Conservation (phyloP, 129 eudicot genomes). For the Smallanthus sonchifolius region DNA sequence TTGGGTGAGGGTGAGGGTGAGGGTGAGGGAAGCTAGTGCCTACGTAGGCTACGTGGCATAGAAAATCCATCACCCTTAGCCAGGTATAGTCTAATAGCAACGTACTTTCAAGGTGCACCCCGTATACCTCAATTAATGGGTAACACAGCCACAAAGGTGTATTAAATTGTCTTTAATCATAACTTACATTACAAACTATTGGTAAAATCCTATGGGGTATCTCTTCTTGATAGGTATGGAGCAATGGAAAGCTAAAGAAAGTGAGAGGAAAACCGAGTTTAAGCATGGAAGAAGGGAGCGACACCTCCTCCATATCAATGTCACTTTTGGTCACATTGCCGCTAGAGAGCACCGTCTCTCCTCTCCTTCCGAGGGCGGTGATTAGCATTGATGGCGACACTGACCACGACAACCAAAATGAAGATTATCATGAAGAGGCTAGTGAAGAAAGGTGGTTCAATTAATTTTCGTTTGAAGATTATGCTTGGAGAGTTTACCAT, state of each 20-base stretch:
- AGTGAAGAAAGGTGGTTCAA: slow-evolving; percentile 28
- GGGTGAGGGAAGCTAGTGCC: no score
- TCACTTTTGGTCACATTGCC: slow-evolving; percentile 71
- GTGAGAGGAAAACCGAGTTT: slow-evolving; percentile 66
- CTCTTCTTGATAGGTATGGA: slow-evolving; percentile 56
- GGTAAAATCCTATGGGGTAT: no score
- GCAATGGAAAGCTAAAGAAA: slow-evolving; percentile 80
- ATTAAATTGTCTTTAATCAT: no score
- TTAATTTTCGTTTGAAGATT: slow-evolving; percentile 73
- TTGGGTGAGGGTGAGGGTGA: no score
- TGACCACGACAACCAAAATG: background rate
- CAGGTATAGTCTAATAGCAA: no score
- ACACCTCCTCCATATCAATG: slow-evolving; percentile 36
- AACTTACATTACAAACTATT: no score
- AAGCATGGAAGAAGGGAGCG: slow-evolving; percentile 7
- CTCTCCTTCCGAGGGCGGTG: slow-evolving; percentile 29
- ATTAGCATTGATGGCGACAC: slow-evolving; percentile 1
- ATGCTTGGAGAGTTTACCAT: slow-evolving; percentile 86
- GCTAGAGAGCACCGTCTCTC: slow-evolving; percentile 55
- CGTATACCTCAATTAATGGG: no score
- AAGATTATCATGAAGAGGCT: slow-evolving; percentile 1
- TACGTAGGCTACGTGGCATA: no score
- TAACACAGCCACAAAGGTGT: no score
- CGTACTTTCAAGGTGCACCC: no score
- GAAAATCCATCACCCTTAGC: no score